Percentiles rank a stretch among this genome's conserved stretches.
phyloP scores from a whole-genome alignment of 345 rosid species.

The Citrus glauca region DNA sequence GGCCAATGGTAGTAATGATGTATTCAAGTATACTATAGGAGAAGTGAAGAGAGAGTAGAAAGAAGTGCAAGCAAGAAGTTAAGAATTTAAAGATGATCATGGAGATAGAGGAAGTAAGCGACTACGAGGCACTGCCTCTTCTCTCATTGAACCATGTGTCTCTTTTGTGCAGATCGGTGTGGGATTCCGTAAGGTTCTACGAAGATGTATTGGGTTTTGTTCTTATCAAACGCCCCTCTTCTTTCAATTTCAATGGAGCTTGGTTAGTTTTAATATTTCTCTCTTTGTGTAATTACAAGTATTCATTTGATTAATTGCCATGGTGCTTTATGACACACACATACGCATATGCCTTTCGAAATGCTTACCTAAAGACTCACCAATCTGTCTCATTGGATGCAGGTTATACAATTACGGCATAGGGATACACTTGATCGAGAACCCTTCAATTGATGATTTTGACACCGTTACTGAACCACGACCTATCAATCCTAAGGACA shows the following conservation, averaged over 20 bases:
- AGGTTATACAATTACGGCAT: constrained; percentile 61
- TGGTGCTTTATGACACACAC: background rate
- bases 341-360: background rate
- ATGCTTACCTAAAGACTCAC: background rate
- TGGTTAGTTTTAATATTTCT: constrained; percentile 21
- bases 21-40: background rate
- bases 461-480: constrained; percentile 35
- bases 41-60: background rate
- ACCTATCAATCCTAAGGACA: constrained; percentile 55
- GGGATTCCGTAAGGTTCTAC: constrained; percentile 40
- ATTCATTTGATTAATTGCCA: background rate
- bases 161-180: constrained; percentile 46
- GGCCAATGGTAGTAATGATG: background rate
- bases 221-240: constrained; percentile 58
- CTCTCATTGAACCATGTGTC: constrained; percentile 55
- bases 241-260: constrained; percentile 63
- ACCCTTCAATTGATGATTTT: constrained; percentile 39
- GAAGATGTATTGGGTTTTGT: constrained; percentile 50
- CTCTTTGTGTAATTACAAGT: background rate
- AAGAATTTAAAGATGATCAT: background rate
- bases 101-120: constrained; percentile 35
- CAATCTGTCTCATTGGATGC: background rate
- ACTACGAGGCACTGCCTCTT: constrained; percentile 36
- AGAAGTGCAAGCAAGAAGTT: background rate
- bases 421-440: constrained; percentile 59